These are phyloP conservation scores for Tulasnella sp. DNA, from an alignment of 768 basidiomycete species.

Conservation along the genomic window DNA sequence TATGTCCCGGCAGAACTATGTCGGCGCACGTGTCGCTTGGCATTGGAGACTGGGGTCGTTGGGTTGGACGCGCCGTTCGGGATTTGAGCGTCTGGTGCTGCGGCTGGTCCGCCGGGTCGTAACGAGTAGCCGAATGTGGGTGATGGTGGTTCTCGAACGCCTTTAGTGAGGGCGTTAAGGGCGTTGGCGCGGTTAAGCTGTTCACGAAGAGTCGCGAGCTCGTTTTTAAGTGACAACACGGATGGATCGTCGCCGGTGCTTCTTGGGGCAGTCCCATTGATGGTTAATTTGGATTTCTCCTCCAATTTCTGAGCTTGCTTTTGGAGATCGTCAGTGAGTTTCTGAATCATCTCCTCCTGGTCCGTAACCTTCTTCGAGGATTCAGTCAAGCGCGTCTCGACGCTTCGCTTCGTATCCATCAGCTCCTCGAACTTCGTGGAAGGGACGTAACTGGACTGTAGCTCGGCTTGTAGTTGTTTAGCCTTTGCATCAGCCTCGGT, in stretches of 20 bases:
- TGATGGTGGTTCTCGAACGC: constrained; percentile 59
- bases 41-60: constrained; percentile 21
- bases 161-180: constrained; percentile 71
- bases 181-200: constrained; percentile 95
- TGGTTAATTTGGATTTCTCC: constrained; percentile 44
- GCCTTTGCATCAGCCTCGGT: constrained; percentile 72
- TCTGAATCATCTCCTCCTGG: constrained; percentile 75
- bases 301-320: constrained; percentile 68
- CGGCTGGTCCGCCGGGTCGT: constrained; percentile 56
- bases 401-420: constrained; percentile 58
- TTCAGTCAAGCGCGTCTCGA: constrained; percentile 74
- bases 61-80: constrained; percentile 24
- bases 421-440: constrained; percentile 61
- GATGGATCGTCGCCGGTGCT: constrained; percentile 77
- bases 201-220: constrained; percentile 85
- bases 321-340: constrained; percentile 65
- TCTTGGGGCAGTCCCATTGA: constrained; percentile 51
- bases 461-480: constrained; percentile 57
- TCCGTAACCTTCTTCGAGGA: constrained; percentile 58
- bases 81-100: constrained; percentile 33
- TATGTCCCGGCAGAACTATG: constrained; percentile 81
- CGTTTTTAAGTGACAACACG: constrained; percentile 79
- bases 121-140: constrained; percentile 48
- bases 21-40: constrained; percentile 55
- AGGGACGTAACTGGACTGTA: constrained; percentile 62